phyloP scores from a whole-genome alignment of 2,329 filamentous ascomycete species.

The Claviceps sp. region DNA sequence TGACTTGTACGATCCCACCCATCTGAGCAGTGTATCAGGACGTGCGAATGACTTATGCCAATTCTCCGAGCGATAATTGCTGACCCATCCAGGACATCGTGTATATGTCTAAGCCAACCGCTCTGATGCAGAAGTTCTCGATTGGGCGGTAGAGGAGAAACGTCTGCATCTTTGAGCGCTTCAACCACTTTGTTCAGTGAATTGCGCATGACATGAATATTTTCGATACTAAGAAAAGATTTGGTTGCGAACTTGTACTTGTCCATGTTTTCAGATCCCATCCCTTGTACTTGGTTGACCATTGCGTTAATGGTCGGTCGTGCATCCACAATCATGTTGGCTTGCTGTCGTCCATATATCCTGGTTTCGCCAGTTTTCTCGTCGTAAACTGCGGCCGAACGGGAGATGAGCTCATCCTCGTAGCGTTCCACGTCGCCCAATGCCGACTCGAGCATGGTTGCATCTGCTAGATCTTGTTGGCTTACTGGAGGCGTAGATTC shows the following conservation, averaged over 20 bases:
- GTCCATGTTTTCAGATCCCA: conserved; percentile 95
- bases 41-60: conserved; percentile 85
- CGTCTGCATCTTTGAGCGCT: conserved; percentile 81
- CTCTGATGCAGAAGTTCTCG: conserved; percentile 70
- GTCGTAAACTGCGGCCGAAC: conserved; percentile 30
- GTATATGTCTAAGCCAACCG: conserved; percentile 83
- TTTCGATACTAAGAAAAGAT: conserved; percentile 88
- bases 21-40: conserved; percentile 94
- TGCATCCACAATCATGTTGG: conserved; percentile 91
- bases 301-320: conserved; percentile 87
- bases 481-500: conserved; percentile 27
- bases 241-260: conserved; percentile 89
- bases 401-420: conserved; percentile 52
- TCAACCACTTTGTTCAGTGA: conserved; percentile 81
- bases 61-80: conserved; percentile 76
- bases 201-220: conserved; percentile 95
- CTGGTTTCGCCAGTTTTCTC: conserved; percentile 47
- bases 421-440: conserved; percentile 48
- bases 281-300: conserved; percentile 84
- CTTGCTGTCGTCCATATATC: conserved; percentile 84
- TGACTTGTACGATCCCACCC: conserved; percentile 97
- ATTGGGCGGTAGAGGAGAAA: conserved; percentile 70
- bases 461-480: conserved; percentile 33
- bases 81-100: conserved; percentile 70
- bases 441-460: conserved; percentile 29